Base-by-base conservation (phyloP, 2,329 filamentous ascomycete genomes). In the Tolypocladium album region DNA sequence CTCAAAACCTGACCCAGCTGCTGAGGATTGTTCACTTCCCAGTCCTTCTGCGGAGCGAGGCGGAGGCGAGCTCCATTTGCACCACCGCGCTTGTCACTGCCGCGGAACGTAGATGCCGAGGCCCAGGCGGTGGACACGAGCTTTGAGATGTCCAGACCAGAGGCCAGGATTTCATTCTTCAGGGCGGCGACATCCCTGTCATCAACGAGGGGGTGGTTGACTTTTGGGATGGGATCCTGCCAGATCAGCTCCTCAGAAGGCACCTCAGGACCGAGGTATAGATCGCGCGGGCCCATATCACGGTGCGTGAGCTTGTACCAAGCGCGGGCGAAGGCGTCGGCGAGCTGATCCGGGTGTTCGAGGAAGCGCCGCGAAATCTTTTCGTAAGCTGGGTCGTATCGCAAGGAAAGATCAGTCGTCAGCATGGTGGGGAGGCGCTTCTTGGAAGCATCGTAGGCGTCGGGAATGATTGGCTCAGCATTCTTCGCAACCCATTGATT, bases 261-360 rank as follows among this genome's bases (percentile, higher is more conserved):
- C 22, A 90, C 78, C 74, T 92, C 89, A 1, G 89, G 88, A 38
- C 89, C 89, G 55, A 91, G 68, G 79, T 88, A 92, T 70, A 87
- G 87, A 31, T 80, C 71, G 59, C 83, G 78, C 52, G 89, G 89
- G 20, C 89, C 89, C 76, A 92, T 82, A 71, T 92, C 89, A 76
- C 89, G 88, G 77, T 92, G 89, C 40, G 88, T 79, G 50, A 92
- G 82, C 83, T 92, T 92, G 83, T 90, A 92, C 89, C 89, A 92
- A 17, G 89, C 89, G 57, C 84, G 83, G 27, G 82, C 79, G 68
- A 92, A 92, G 11, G 82, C 85, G 62, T 90, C 84, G 59, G 79
- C 80, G 45, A 92, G 80, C 77, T 89, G 75, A 55, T 88, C 80
- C 1, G 86, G 86, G 75, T 92, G 76, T 65, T 85, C 82, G 55